Base-by-base conservation (phyloP, 768 basidiomycete species). In the Sporobolomyces phaffii region DNA sequence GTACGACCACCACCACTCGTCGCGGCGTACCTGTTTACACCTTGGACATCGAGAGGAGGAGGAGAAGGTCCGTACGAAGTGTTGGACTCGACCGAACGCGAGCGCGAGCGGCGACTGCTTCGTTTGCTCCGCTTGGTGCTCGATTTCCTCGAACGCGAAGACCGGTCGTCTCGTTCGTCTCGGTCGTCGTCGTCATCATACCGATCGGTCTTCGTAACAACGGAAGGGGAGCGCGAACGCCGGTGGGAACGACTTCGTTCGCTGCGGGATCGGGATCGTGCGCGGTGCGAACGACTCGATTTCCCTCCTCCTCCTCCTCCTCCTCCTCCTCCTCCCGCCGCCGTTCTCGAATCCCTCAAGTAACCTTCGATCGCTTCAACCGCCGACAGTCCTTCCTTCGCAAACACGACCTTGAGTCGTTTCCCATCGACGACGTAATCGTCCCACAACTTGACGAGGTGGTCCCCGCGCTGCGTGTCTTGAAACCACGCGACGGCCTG, bases 311-410 rank as follows among this genome's bases (percentile, higher is more conserved):
- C 50, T 31, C 28, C 50, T 33, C 31, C 11, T 41, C 40, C 50
- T 51, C 50, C 50, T 51, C 50, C 31, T 51, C 13, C 50, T 31
- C 28, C 50, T 33, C 31, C 11, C 15, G 15, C 33, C 6, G 48
- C 14, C 29, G 24, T 5, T 22, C 14, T 52, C 50, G 38, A 38
- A n/a, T 20, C 40, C 20, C 31, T 28, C 14, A 52, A 52, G 51
- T 52, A 52, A 36, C 34, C 51, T n/a, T 52, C n/a, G 33, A 52
- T 52, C 29, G 51, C 51, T 52, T 52, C 51, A 10, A 33, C n/a
- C 22, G 28, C 18, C 5, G 51, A 34, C 31, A 52, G 34, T 34
- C 51, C 51, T 14, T 52, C 51, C 22, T 52, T 33, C 6, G 51
- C 51, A 22, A 14, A 34, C 7, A 52, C 51, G 29, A 52, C 51